Evolutionary conservation across 352 stramenopile genomes (phyloP), one percentile per base, ranked within the genome.

Genomic region (Phytophthora palmivora): DNA sequence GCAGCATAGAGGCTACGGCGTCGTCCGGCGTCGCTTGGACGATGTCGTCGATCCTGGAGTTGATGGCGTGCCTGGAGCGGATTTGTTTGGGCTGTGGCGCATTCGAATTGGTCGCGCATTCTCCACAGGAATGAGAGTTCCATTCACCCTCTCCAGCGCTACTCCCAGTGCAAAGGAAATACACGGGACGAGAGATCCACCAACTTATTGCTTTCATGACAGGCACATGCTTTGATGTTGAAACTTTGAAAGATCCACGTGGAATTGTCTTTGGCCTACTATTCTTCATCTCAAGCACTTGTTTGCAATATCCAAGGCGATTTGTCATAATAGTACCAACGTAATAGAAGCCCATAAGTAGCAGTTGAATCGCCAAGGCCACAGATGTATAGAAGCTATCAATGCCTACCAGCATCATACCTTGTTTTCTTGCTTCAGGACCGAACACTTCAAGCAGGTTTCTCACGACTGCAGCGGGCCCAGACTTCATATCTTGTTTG

Each of bases 241-340:
- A 44, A 6, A 58, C 4, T 14, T 53, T 53, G 28, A 33, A 48
- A 4, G 46, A 50, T 9, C 47, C 53, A 0, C 47, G 46, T 1
- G 3, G 11, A 33, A 63, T 51, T 12, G 33, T n/a, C 6, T 12
- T n/a, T n/a, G 32, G 51, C 0, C 38, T 44, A 2, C 45, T 49
- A 39, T 59, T 69, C 16, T 53, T 53, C 45, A 53, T 63, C 18
- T 58, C 60, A 8, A 32, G 26, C n/a, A n/a, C n/a, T n/a, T n/a
- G n/a, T n/a, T n/a, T n/a, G n/a, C n/a, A n/a, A n/a, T n/a, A n/a
- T n/a, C 26, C 26, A 8, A 71, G 18, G 0, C 62, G 55, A 16
- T 52, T 62, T 9, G 55, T 66, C 49, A 53, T 58, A 22, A 53
- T 49, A 0, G 62, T 66, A 6, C 54, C 55, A 4, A 62, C 43